Percentiles rank a stretch among this genome's conserved stretches.
These are phyloP conservation scores for Sequoiadendron giganteum DNA, from an alignment of 75 land plant genomes.

Conservation along the genomic window DNA sequence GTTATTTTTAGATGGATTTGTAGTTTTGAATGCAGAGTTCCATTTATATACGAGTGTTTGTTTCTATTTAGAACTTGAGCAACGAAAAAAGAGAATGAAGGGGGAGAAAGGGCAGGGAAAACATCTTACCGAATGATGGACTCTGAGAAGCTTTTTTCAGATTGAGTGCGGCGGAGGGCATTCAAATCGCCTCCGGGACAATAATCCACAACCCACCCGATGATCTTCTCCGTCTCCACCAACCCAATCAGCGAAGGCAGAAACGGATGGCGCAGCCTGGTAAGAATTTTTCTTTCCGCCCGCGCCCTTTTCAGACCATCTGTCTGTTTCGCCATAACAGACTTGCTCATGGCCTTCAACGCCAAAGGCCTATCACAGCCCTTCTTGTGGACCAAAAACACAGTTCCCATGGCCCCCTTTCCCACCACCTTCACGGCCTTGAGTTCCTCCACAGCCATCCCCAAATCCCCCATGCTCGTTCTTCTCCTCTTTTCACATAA, in stretches of 20 bases:
- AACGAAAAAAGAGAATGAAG: too few species aligned
- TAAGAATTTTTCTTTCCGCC: constrained; percentile 44
- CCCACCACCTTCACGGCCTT: constrained; percentile 42
- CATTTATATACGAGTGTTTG: too few species aligned
- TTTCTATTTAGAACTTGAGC: too few species aligned
- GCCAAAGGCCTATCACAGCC: constrained; percentile 30
- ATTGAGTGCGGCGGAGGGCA: constrained; percentile 60
- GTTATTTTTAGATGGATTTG: too few species aligned
- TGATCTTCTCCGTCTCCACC: constrained; percentile 45
- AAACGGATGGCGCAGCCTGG: constrained; percentile 50
- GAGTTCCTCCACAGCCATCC: constrained; percentile 10
- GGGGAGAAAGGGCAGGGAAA: too few species aligned
- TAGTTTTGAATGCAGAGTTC: too few species aligned
- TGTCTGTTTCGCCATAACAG: constrained; percentile 9
- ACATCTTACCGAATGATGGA: constrained; percentile 31
- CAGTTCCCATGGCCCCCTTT: constrained; percentile 60
- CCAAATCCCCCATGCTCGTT: neutral
- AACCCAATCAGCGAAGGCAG: constrained; percentile 59
- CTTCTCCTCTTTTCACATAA: neutral
- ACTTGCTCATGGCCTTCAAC: constrained; percentile 46
- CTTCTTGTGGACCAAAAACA: constrained; percentile 24
- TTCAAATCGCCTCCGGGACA: constrained; percentile 87
- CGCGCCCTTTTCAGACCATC: constrained; percentile 22
- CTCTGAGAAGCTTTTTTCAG: constrained; percentile 66
- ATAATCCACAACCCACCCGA: constrained; percentile 68